phyloP scores from a whole-genome alignment of 1,139 yeast species.

The Arxiozyma slooffiae region DNA sequence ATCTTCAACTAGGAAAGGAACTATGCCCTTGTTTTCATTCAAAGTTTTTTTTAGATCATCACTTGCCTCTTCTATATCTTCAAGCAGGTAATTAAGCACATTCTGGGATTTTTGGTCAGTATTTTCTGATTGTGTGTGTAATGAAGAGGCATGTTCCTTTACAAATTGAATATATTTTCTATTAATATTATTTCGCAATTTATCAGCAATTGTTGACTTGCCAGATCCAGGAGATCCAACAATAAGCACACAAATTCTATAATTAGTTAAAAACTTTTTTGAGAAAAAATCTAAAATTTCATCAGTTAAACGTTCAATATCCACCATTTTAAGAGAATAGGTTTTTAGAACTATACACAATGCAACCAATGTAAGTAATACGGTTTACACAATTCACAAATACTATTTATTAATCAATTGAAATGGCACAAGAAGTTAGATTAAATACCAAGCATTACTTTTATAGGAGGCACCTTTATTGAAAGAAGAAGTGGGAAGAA shows the following conservation, averaged over 20 bases:
- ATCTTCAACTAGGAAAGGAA: slow-evolving; percentile 42
- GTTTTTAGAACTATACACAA: no score
- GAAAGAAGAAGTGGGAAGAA: no score
- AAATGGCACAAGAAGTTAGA: no score
- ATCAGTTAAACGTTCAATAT: background rate
- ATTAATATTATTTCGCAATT: slow-evolving; percentile 37
- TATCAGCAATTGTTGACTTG: slow-evolving; percentile 54
- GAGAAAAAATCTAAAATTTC: background rate
- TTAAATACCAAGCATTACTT: no score
- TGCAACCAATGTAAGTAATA: background rate
- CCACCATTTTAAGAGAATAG: background rate
- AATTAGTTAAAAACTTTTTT: slow-evolving; percentile 23
- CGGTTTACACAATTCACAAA: no score
- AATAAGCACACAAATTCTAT: slow-evolving; percentile 45
- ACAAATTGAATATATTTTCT: slow-evolving; percentile 9
- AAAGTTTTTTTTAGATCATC: slow-evolving; percentile 18
- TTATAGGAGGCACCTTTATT: no score
- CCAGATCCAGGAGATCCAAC: slow-evolving; percentile 84
- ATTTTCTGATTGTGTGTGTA: background rate
- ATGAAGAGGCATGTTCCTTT: background rate
- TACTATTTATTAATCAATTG: no score
- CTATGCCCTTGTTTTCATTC: slow-evolving; percentile 32
- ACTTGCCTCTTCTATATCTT: slow-evolving; percentile 10
- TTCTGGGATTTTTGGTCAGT: background rate
- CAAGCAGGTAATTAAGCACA: background rate